These are phyloP conservation scores for Trypanosoma congolense DNA, from an alignment of 208 protist species.

Conservation along the genomic window DNA sequence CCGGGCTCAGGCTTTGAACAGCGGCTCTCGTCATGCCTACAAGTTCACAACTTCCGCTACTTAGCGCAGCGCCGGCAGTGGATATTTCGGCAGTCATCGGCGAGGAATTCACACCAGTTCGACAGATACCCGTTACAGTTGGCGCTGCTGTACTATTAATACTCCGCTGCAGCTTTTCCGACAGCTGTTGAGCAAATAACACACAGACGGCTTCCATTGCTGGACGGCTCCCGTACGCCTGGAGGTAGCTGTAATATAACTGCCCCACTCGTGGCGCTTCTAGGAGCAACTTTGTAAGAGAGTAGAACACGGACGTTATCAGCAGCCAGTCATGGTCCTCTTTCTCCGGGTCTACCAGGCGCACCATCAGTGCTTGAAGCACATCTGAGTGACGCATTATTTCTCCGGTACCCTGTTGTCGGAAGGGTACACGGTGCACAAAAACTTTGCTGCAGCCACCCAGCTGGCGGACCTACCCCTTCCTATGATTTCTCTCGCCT, in stretches of 20 bases:
- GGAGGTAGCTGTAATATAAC: constrained; percentile 23
- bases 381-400: constrained; percentile 8
- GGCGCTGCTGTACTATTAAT: background rate
- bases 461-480: too few relatives aligned
- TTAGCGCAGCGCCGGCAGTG: background rate
- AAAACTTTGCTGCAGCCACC: background rate
- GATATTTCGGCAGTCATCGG: background rate
- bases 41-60: background rate
- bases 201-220: constrained; percentile 22
- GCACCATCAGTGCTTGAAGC: constrained; percentile 11
- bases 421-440: background rate
- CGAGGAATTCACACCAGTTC: background rate
- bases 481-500: too few relatives aligned
- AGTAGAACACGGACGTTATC: constrained; percentile 27
- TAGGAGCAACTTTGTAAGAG: constrained; percentile 20
- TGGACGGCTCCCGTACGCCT: constrained; percentile 13
- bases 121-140: background rate
- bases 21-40: background rate
- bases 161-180: background rate
- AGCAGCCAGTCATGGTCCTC: constrained; percentile 26
- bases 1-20: background rate
- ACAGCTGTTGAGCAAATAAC: constrained; percentile 11
- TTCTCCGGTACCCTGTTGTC: background rate
- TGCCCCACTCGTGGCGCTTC: constrained; percentile 22
- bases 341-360: constrained; percentile 14